phyloP scores from a whole-genome alignment of 2,329 filamentous ascomycete genomes.

The Paraphaeosphaeria minitans region DNA sequence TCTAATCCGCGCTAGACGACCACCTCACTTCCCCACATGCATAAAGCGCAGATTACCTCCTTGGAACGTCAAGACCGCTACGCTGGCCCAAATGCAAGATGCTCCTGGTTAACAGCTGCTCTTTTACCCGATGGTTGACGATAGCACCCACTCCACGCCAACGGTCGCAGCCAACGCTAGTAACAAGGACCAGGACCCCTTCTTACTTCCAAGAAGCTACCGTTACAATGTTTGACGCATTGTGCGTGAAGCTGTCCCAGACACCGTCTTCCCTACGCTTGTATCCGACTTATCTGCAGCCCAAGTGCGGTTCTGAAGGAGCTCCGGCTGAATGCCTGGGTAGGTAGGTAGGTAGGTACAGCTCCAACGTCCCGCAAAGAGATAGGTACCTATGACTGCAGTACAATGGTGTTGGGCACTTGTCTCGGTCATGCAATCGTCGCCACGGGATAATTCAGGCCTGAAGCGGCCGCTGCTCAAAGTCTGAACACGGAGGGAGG shows the following conservation, averaged over 20 bases:
- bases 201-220: background rate
- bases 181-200: background rate
- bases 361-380: constrained; percentile 3
- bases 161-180: constrained; percentile 13
- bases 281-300: background rate
- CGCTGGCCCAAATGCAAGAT: background rate
- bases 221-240: background rate
- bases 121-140: constrained; percentile 8
- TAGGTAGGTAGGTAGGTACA: too few relatives aligned
- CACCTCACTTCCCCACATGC: constrained; percentile 5
- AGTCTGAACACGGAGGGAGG: constrained; percentile 13
- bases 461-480: constrained; percentile 1
- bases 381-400: constrained; percentile 6
- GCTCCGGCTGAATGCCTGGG: background rate
- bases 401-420: constrained; percentile 9
- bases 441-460: background rate
- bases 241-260: background rate
- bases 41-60: constrained; percentile 4
- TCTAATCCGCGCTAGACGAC: constrained; percentile 7
- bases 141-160: constrained; percentile 15
- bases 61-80: constrained; percentile 1
- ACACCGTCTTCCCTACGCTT: background rate
- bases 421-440: background rate
- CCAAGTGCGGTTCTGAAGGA: background rate
- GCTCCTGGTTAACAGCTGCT: constrained; percentile 1